These are phyloP conservation scores for Triticum urartu DNA, from an alignment of 176 grass and related monocot species.

Conservation along the genomic window DNA sequence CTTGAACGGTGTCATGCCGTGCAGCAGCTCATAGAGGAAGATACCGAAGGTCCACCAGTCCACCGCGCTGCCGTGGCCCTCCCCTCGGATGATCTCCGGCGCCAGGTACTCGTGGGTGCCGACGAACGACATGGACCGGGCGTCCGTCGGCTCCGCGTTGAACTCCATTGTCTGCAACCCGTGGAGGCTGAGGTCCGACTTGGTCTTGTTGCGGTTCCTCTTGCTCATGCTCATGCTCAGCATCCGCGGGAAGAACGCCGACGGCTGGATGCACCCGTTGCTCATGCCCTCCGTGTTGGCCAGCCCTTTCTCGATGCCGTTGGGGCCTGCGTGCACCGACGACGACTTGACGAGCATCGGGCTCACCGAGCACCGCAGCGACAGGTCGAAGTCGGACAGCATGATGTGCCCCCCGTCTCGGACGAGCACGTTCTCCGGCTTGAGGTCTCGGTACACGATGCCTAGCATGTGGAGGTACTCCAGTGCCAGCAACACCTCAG, in stretches of 20 bases:
- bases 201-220: slow-evolving; percentile 62
- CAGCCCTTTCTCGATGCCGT: slow-evolving; percentile 39
- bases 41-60: slow-evolving; percentile 86
- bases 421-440: slow-evolving; percentile 62
- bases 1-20: slow-evolving; percentile 65
- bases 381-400: slow-evolving; percentile 72
- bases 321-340: slow-evolving; percentile 33
- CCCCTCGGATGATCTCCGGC: slow-evolving; percentile 54
- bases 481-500: slow-evolving; percentile 60
- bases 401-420: slow-evolving; percentile 64
- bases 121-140: slow-evolving; percentile 62
- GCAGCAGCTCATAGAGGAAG: slow-evolving; percentile 63
- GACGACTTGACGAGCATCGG: slow-evolving; percentile 59
- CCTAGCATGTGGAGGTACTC: slow-evolving; percentile 74
- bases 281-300: neutral
- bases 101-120: slow-evolving; percentile 76
- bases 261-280: slow-evolving; percentile 60
- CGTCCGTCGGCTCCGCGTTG: slow-evolving; percentile 67
- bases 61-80: slow-evolving; percentile 56
- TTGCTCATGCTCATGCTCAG: slow-evolving; percentile 37
- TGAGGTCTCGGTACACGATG: slow-evolving; percentile 57
- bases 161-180: slow-evolving; percentile 45
- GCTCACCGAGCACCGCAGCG: slow-evolving; percentile 55
- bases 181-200: slow-evolving; percentile 49
- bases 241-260: slow-evolving; percentile 48